phyloP scores from a whole-genome alignment of 371 early-diverging fungal species.

The Lichtheimia hyalospora region DNA sequence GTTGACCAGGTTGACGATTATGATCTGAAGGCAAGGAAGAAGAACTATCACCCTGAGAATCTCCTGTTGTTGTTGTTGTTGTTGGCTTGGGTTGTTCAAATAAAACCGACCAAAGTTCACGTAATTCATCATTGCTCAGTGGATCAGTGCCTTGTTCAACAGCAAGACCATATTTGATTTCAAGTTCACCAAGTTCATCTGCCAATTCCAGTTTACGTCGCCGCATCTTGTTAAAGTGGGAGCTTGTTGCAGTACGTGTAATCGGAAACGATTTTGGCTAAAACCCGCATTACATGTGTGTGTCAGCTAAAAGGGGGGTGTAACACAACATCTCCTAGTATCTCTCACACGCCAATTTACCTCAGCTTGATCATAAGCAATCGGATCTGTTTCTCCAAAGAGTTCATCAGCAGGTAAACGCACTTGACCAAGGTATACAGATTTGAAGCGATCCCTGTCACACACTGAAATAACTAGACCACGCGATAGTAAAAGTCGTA shows the following conservation, averaged over 20 bases:
- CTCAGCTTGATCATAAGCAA: constrained; percentile 25
- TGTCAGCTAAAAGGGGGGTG: no score
- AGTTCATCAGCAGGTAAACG: constrained; percentile 30
- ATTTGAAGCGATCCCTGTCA: constrained; percentile 41
- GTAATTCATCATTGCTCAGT: constrained; percentile 4
- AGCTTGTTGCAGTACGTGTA: background rate
- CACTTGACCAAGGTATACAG: constrained; percentile 38
- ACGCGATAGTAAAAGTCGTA: constrained; percentile 22
- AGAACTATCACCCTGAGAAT: background rate
- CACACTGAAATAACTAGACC: constrained; percentile 37
- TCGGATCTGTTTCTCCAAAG: constrained; percentile 18
- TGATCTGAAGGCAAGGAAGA: constrained; percentile 8
- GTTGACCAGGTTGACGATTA: background rate
- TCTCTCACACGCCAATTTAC: constrained; percentile 6
- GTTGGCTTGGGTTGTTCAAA: background rate
- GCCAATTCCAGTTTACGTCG: constrained; percentile 2
- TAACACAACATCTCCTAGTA: background rate
- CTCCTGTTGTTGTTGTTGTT: background rate
- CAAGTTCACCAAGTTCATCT: constrained; percentile 3
- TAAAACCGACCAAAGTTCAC: constrained; percentile 2
- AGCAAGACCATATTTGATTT: constrained; percentile 8
- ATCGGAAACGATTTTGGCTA: background rate
- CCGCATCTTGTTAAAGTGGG: constrained; percentile 2
- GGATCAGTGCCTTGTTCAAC: background rate
- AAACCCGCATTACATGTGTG: no score